Conservation (phyloP, 768 basidiomycete genomes). For the Strobilomyces confusus region DNA sequence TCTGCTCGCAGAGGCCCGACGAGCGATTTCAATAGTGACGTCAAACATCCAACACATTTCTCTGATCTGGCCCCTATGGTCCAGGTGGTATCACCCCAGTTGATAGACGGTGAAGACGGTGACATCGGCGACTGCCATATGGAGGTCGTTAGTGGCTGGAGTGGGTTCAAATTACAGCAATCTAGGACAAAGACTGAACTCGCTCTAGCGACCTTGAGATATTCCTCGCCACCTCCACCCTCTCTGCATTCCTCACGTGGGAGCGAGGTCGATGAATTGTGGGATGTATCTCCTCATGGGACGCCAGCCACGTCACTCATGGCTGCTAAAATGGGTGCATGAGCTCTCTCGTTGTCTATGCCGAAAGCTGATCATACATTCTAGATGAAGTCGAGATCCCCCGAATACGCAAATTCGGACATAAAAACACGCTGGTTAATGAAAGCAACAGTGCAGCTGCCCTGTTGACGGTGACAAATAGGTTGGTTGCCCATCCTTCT, state of each 20-base stretch:
- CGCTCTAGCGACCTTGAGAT: constrained; percentile 32
- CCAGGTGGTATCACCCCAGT: constrained; percentile 17
- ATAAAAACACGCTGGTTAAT: constrained; percentile 15
- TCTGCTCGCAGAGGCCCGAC: not conserved
- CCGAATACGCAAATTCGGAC: constrained; percentile 44
- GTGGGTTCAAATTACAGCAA: constrained; percentile 36
- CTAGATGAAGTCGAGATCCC: constrained; percentile 55
- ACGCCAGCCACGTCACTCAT: constrained; percentile 38
- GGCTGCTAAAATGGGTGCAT: constrained; percentile 49
- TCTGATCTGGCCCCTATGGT: constrained; percentile 29
- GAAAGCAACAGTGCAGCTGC: constrained; percentile 2
- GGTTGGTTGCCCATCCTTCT: constrained; percentile 19
- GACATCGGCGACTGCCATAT: constrained; percentile 50
- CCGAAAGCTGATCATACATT: constrained; percentile 2
- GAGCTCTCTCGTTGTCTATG: not conserved
- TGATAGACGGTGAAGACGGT: constrained; percentile 38
- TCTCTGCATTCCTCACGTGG: constrained; percentile 33
- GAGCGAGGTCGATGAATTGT: constrained; percentile 52
- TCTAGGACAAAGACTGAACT: constrained; percentile 1
- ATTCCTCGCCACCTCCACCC: constrained; percentile 39
- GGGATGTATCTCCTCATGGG: constrained; percentile 44
- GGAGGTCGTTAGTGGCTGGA: constrained; percentile 60
- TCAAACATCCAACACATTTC: constrained; percentile 14
- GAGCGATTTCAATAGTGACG: not conserved
- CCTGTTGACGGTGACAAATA: constrained; percentile 16